Evolutionary conservation across 169 alveolate genomes (phyloP).

Genomic region (Cryptosporidium sp.): DNA sequence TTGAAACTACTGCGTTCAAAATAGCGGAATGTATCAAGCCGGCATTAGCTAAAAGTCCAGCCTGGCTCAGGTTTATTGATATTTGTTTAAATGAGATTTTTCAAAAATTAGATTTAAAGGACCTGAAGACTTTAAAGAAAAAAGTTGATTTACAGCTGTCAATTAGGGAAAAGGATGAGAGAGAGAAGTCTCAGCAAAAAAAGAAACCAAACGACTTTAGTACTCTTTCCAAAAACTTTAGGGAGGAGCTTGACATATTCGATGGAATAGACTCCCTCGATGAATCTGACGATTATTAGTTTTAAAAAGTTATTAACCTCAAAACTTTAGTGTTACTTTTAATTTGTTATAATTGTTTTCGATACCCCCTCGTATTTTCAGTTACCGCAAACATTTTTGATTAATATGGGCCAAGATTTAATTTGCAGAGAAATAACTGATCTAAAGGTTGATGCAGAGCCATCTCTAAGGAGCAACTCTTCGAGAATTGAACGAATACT

Average conservation of each 20-base stretch:
- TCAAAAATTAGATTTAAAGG: conserved; percentile 67
- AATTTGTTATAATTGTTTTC: neutral
- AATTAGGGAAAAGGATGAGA: conserved; percentile 42
- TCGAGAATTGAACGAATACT: conserved; percentile 57
- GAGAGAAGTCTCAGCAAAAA: conserved; percentile 60
- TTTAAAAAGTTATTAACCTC: neutral
- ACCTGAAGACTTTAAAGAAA: conserved; percentile 54
- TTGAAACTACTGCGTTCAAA: conserved; percentile 62
- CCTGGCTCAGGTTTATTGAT: conserved; percentile 70
- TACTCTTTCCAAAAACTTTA: conserved; percentile 40
- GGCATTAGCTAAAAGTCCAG: conserved; percentile 71
- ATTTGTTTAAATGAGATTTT: conserved; percentile 60
- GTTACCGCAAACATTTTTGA: conserved; percentile 25
- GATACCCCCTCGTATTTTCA: neutral
- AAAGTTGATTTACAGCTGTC: conserved; percentile 47
- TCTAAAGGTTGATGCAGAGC: neutral
- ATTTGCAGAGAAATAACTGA: conserved; percentile 1
- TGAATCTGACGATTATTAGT: conserved; percentile 69
- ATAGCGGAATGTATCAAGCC: conserved; percentile 63
- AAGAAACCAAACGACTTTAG: conserved; percentile 47
- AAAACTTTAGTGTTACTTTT: neutral
- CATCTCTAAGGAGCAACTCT: conserved; percentile 28
- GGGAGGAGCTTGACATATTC: conserved; percentile 67
- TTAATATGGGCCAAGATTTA: conserved; percentile 20
- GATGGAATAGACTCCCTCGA: conserved; percentile 69